Base-by-base conservation (phyloP, 2,329 filamentous ascomycete species). In the Thielaviopsis punctulata region DNA sequence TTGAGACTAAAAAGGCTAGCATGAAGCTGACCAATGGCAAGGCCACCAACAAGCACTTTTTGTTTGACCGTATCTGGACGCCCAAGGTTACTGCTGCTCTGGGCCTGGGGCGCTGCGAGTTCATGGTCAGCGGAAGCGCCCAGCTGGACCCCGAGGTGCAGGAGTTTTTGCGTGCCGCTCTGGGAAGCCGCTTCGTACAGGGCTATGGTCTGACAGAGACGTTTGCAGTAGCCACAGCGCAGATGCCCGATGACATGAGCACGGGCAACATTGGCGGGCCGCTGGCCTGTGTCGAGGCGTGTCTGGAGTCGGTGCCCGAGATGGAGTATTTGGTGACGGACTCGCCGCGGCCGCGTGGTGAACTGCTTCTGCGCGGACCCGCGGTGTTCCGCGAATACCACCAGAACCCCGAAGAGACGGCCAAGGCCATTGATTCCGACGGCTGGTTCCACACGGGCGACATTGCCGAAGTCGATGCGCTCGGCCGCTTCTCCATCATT, bases 371-470 rank as follows among this genome's bases (percentile, higher is more conserved):
- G 49, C 80, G 90, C 44, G 87, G 89, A 1, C 78, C 80, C n/a
- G 76, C 76, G 56, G 71, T 89, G 52, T 95, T 96, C 74, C 71
- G 69, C 50, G 86, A 87, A 64, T 98, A 98, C 69, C 90, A 82
- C 73, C 87, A 86, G 70, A 93, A 94, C 66, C 75, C 80, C 0
- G 87, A 84, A 57, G 90, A 95, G 73, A 96, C 90, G 1, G 69
- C 72, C 54, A 92, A 92, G 68, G 73, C 82, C 0, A 72, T 96
- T 45, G 86, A 90, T 8, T 71, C 82, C 27, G 88, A 95, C 58
- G 92, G 92, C 56, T 98, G 92, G 92, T 96, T 98, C 77, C 84
- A 85, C 64, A 95, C 88, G 0, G 92, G 92, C 52, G 92, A 98
- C 61, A 90, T 98, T 58, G 86, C 80, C 62, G 77, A 81, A 57